Evolutionary conservation across 805 yeast species (phyloP), one percentile per base, ranked within the genome.

Genomic region (Nakazawaea sp.): DNA sequence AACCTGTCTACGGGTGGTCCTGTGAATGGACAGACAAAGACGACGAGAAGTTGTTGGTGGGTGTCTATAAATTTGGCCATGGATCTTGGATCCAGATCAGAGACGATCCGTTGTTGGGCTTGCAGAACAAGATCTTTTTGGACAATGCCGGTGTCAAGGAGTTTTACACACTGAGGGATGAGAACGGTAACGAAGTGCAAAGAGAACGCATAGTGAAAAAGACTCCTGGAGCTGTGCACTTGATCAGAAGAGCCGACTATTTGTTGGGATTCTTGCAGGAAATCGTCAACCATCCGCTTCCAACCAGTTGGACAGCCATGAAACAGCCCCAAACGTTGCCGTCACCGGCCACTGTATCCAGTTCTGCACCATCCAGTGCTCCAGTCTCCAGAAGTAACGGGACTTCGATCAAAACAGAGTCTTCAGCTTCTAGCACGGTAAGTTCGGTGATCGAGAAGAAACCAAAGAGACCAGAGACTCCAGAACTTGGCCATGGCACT

Each of bases 31-130:
- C 68, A 3, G 66, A 70, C 11, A 75, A 68, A 23, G 95, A 92
- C 53, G 99, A 92, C 56, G 83, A 88, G 35, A 83, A 78, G 77
- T 67, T 92, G 37, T 58, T 92, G 43, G 75, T 84, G 25, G 99
- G 99, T 45, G 83, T 90, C 17, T 72, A 74, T 52, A 88, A 86
- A 59, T 89, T 89, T 59, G 99, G 99, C 0, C 89, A 87, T 57
- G 97, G 97, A 13, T 80, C 96, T 1, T 92, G 98, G 98, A 56
- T 72, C 3, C 89, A 84, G 52, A 89, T 92, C 32, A 70, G 98
- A 53, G 99, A 92, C 61, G 98, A 92, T 60, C 97, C 98, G 2
- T 71, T 86, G 36, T 68, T 92, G 41, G 89, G 88, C 9, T 66
- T 92, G 43, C 83, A 86, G 43, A 86, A 87, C 48, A 92, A 87